phyloP scores from a whole-genome alignment of 2,329 filamentous ascomycete genomes.

The Aureobasidium sp. region DNA sequence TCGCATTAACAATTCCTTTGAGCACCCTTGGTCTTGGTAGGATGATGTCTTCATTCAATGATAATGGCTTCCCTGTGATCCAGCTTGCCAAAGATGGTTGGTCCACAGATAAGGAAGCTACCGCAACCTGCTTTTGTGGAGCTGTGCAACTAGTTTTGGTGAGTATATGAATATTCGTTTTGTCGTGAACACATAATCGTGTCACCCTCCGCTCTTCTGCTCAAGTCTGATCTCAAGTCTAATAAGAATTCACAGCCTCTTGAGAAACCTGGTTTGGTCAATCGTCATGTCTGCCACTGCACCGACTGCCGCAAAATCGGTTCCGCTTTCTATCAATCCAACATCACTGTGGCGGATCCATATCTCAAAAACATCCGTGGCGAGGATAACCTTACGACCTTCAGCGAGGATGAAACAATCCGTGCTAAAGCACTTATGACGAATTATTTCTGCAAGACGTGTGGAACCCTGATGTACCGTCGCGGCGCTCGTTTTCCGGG shows the following conservation, averaged over 20 bases:
- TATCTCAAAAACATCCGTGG: slow-evolving; percentile 47
- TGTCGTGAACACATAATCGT: no score
- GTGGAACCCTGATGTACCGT: slow-evolving; percentile 57
- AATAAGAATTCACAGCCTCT: background rate
- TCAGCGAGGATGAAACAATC: slow-evolving; percentile 42
- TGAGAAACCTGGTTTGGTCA: slow-evolving; percentile 40
- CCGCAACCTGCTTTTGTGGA: slow-evolving; percentile 54
- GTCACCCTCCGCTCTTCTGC: background rate
- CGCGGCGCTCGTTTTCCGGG: slow-evolving; percentile 40
- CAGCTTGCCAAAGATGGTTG: background rate
- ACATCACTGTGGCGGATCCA: slow-evolving; percentile 45
- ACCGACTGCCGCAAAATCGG: slow-evolving; percentile 56
- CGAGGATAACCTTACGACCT: slow-evolving; percentile 43
- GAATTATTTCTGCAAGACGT: slow-evolving; percentile 55
- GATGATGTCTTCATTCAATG: background rate
- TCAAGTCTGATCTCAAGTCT: background rate
- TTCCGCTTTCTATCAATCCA: slow-evolving; percentile 55
- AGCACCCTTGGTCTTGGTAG: no score
- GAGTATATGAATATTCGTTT: background rate
- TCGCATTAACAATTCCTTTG: no score
- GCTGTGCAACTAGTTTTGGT: slow-evolving; percentile 50
- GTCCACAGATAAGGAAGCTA: slow-evolving; percentile 31
- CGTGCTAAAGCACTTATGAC: slow-evolving; percentile 47
- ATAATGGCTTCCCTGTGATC: background rate
- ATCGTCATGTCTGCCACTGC: slow-evolving; percentile 55